Conservation (phyloP, 192 early-diverging fungal genomes). For the Chytriomyces sp. region DNA sequence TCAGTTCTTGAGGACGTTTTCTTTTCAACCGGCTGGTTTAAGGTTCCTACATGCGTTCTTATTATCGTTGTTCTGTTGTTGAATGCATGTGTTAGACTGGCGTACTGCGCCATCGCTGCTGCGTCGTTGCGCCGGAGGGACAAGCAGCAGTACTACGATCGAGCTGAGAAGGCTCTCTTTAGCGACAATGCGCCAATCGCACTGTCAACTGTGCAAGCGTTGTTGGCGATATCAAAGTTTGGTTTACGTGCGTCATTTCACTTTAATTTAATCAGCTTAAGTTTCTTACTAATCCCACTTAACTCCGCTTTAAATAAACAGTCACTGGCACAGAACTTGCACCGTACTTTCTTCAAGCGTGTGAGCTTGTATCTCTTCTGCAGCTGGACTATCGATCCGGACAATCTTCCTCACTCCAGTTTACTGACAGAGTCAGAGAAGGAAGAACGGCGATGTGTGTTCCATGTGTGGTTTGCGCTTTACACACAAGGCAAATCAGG, state of each 20-base stretch:
- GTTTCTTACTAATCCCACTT: not conserved
- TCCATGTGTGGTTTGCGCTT: not conserved
- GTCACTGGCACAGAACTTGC: not conserved
- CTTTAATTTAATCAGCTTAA: too few species aligned
- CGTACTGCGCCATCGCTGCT: not conserved
- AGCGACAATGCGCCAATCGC: not conserved
- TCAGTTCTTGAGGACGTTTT: not conserved
- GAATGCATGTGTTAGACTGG: not conserved
- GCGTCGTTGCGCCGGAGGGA: not conserved
- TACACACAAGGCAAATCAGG: not conserved
- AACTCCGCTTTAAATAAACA: not conserved
- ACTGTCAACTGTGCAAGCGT: not conserved
- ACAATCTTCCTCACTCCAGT: not conserved
- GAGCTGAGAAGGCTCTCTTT: not conserved
- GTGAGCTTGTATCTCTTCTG: not conserved
- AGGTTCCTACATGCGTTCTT: too few species aligned
- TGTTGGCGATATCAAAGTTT: not conserved
- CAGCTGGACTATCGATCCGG: not conserved
- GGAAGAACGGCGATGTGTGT: not conserved
- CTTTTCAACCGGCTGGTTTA: not conserved
- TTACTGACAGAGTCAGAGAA: not conserved
- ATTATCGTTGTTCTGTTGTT: too few species aligned
- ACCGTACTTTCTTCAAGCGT: not conserved
- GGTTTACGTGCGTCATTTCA: not conserved
- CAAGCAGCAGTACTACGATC: not conserved